Evolutionary conservation across 176 grass and related monocot species (phyloP).

Genomic region (Eleusine indica): DNA sequence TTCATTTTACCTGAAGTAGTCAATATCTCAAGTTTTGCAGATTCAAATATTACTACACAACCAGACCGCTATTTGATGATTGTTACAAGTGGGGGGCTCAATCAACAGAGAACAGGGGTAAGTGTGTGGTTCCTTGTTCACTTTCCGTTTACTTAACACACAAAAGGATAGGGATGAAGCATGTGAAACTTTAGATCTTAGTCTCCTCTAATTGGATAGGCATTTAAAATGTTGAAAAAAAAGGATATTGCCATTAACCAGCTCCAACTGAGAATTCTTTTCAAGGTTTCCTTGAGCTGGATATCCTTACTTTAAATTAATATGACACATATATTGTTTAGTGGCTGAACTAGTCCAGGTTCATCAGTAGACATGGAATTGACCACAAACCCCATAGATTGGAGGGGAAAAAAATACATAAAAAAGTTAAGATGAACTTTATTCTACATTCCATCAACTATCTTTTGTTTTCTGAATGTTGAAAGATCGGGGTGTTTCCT

Average conservation of each 20-base stretch:
- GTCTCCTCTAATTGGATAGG: not conserved
- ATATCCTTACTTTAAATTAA: conserved; percentile 9
- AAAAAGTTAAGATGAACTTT: conserved; percentile 16
- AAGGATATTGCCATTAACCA: not conserved
- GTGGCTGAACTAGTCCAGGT: conserved; percentile 6
- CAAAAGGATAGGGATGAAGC: conserved; percentile 11
- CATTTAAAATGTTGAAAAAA: not conserved
- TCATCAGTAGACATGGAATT: not conserved
- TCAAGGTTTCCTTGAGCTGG: not conserved
- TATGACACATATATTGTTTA: not conserved
- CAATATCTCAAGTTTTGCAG: conserved; percentile 56
- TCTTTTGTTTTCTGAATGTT: not conserved
- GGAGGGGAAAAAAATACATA: not conserved
- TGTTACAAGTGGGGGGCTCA: conserved; percentile 91
- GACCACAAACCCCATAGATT: not conserved
- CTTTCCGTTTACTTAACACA: not conserved
- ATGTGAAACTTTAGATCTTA: conserved; percentile 2
- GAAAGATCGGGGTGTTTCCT: not conserved
- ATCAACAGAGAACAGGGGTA: conserved; percentile 99
- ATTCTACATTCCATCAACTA: not conserved
- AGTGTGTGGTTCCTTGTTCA: conserved; percentile 34
- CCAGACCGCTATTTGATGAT: conserved; percentile 87
- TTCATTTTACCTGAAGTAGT: conserved; percentile 30
- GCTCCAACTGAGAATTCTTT: not conserved
- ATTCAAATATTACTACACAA: conserved; percentile 61